Evolutionary conservation across 139 green algal genomes (phyloP), one percentile per base, ranked within the genome.

Genomic region (Chlamydomonas sphaeroides): DNA sequence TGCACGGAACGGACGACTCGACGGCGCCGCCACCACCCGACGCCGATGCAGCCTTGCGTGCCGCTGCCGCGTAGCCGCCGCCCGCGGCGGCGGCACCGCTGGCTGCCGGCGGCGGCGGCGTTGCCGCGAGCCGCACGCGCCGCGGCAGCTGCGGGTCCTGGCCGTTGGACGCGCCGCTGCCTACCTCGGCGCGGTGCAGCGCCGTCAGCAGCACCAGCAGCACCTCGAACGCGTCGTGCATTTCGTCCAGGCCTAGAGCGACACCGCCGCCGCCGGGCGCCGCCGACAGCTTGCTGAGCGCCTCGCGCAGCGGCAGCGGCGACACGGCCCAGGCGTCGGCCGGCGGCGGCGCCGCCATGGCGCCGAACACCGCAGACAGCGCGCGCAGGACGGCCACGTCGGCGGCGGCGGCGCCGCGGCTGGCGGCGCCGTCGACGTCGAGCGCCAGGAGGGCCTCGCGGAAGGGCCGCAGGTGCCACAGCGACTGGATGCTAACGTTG

Each of bases 211-310:
- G 41, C 88, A 95, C 90, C 33, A 86, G 88, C 75, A 97, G 83
- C 73, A 97, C 93, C 87, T 98, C 94, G 42, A 84, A 77, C 1
- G 94, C 94, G 66, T 98, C 94, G 62, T 96, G 92, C 94, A 98
- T 98, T 39, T 97, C 93, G 32, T 45, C 73, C 68, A 90, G 53
- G 41, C 92, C 88, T 48, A 96, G 15, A 1, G 89, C 39, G 78
- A 53, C 8, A 89, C 68, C 4, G 83, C 72, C 25, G 66, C 66
- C 65, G 48, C 63, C 28, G 38, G 79, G 68, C 8, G 57, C 67
- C 26, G 45, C 39, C 45, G 77, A 84, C 41, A 97, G 83, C n/a
- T 71, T 59, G 39, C 83, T 92, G n/a, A 98, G 86, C 28, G 94
- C 94, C 68, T 94, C 83, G 5, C 94, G 88, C 67, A 98, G 86